Base-by-base conservation (phyloP, 495 filamentous ascomycete genomes). In the Rusavskia elegans region DNA sequence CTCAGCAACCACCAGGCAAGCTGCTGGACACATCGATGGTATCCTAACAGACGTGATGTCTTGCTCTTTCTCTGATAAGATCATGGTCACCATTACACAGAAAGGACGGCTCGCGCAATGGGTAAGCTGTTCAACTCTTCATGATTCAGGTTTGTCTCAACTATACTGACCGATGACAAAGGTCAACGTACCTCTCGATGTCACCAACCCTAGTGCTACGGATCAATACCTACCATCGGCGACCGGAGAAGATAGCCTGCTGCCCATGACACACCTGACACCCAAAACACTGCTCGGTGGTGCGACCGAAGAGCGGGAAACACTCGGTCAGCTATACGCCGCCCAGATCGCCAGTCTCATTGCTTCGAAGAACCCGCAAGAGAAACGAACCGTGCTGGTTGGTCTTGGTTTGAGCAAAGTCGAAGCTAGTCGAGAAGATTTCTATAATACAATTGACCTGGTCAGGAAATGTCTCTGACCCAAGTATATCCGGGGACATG, bases 201-300 rank as follows among this genome's bases (percentile, higher is more conserved):
- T 80, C 29, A 66, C 76, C 10, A 86, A 80, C 44, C 74, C 80
- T 23, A 76, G 70, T 19, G 65, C 69, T 16, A 70, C 80, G 20
- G 73, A 77, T 51, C 75, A 75, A 58, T 68, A 71, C 11, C 63
- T 79, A 17, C 71, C 76, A 19, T 70, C 67, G 35, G 54, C 65
- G n/a, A 58, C 69, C 19, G 68, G 69, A 38, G 75, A 80, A 52
- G 71, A 76, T 53, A 67, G 68, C 38, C 76, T 87, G 11, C 77
- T 95, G 27, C 90, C 92, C 13, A 73, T 89, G 45, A 70, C 77
- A 35, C 81, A 86, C 59, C 69, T 98, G 35, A 95, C 88, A 5
- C 84, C 92, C 2, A 93, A 81, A 42, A 94, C 92, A 0, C 65
- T 98, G 3, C 73, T 98, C 4, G 92, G 92, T n/a, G 88, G 82